These are phyloP conservation scores for Wallacemonas sp. DNA, from an alignment of 208 protist species.

Conservation along the genomic window DNA sequence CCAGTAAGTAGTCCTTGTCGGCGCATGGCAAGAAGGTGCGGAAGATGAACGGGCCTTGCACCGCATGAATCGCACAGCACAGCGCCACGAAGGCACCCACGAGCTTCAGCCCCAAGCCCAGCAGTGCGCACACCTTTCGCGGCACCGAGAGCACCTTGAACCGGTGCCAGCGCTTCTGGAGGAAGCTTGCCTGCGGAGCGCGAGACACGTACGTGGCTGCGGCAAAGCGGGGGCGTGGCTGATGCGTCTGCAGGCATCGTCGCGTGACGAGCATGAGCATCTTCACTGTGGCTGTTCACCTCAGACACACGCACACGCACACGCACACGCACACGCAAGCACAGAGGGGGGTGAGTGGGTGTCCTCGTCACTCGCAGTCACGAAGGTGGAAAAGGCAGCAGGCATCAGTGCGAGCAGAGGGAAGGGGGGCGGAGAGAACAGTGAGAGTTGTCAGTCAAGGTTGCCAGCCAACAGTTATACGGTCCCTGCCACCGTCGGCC, in stretches of 20 bases:
- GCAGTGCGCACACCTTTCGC: constrained; percentile 22
- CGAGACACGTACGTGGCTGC: not conserved
- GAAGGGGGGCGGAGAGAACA: no score
- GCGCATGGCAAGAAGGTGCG: constrained; percentile 24
- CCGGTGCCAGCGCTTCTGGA: constrained; percentile 12
- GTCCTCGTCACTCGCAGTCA: no score
- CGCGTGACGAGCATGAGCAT: constrained; percentile 2
- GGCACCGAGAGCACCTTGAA: constrained; percentile 12
- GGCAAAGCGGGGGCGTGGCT: not conserved
- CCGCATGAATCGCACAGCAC: constrained; percentile 32
- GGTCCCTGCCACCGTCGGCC: no score
- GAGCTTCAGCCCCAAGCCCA: constrained; percentile 1
- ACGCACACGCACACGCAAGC: no score
- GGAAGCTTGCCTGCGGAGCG: not conserved
- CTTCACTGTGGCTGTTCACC: not conserved
- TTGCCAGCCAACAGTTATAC: no score
- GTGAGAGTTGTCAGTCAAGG: no score
- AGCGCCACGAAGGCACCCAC: constrained; percentile 29
- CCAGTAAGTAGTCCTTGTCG: constrained; percentile 51
- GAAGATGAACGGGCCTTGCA: constrained; percentile 29
- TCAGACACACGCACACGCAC: no score
- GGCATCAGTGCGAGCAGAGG: no score
- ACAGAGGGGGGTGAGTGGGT: no score
- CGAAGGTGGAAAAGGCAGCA: no score
- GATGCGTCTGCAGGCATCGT: not conserved